phyloP scores from a whole-genome alignment of 257 asterid genomes.

The Apocynum venetum region DNA sequence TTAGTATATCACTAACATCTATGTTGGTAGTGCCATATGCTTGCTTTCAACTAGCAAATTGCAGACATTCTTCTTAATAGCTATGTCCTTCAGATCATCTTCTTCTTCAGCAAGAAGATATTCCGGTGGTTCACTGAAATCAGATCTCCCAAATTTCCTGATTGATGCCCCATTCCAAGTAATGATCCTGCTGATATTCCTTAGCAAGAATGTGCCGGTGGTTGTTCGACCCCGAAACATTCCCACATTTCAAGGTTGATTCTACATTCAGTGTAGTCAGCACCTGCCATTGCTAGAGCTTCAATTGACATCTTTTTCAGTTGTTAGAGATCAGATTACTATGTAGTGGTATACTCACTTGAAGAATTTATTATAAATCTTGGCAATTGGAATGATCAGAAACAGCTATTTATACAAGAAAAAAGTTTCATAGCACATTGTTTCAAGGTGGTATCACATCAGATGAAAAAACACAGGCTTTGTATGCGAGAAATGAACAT shows the following conservation, averaged over 20 bases:
- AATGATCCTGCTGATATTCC: background rate
- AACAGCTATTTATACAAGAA: background rate
- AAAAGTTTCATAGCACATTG: no score
- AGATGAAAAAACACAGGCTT: background rate
- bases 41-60: background rate
- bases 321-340: no score
- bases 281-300: constrained; percentile 34
- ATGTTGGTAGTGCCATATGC: background rate
- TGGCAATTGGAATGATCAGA: background rate
- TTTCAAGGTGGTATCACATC: background rate
- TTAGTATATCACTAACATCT: background rate
- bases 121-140: background rate
- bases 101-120: background rate
- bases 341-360: background rate
- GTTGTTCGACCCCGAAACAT: background rate
- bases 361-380: background rate
- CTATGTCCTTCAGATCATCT: background rate
- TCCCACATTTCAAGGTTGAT: constrained; percentile 19
- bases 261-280: constrained; percentile 12
- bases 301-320: constrained; percentile 18
- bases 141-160: background rate
- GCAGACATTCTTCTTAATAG: background rate
- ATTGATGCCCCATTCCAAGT: background rate
- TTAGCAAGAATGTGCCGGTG: constrained; percentile 17
- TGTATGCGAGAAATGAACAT: background rate